phyloP scores from a whole-genome alignment of 441 rosid genomes.

The Cnidoscolus chayamansa region DNA sequence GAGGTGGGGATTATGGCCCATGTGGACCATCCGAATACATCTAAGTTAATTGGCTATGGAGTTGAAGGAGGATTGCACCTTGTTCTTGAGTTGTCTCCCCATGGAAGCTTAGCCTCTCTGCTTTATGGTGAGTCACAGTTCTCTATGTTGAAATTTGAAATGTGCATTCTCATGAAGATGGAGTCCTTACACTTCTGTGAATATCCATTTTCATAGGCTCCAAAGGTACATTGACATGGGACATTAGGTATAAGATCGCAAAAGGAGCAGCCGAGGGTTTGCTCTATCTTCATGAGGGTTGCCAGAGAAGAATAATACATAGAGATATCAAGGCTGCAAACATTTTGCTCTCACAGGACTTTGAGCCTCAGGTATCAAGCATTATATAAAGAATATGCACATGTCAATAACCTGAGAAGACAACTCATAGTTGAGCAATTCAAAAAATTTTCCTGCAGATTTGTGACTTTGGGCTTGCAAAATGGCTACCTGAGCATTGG shows the following conservation, averaged over 20 bases:
- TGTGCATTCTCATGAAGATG: too few relatives aligned
- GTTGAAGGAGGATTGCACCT: slow-evolving; percentile 81
- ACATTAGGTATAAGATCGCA: slow-evolving; percentile 62
- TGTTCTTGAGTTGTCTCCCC: slow-evolving; percentile 69
- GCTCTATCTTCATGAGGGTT: slow-evolving; percentile 63
- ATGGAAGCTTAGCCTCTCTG: slow-evolving; percentile 72
- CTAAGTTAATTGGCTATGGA: slow-evolving; percentile 70
- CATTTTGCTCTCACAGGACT: slow-evolving; percentile 64
- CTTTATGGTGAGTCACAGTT: slow-evolving; percentile 47
- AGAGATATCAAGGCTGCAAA: slow-evolving; percentile 85
- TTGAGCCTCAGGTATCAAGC: slow-evolving; percentile 57
- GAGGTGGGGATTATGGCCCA: slow-evolving; percentile 89
- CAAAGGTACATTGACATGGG: slow-evolving; percentile 57
- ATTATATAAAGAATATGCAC: background rate
- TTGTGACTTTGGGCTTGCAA: slow-evolving; percentile 85
- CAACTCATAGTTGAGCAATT: background rate
- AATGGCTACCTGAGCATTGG: slow-evolving; percentile 88
- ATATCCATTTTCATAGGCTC: slow-evolving; percentile 37
- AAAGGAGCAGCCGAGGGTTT: slow-evolving; percentile 64
- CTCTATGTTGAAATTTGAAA: background rate
- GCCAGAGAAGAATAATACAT: slow-evolving; percentile 76
- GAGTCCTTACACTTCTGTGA: background rate
- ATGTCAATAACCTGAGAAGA: background rate
- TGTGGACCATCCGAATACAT: slow-evolving; percentile 67
- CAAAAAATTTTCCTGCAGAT: slow-evolving; percentile 38